Conservation (phyloP, 2,329 filamentous ascomycete genomes). For the Cercospora janseana region DNA sequence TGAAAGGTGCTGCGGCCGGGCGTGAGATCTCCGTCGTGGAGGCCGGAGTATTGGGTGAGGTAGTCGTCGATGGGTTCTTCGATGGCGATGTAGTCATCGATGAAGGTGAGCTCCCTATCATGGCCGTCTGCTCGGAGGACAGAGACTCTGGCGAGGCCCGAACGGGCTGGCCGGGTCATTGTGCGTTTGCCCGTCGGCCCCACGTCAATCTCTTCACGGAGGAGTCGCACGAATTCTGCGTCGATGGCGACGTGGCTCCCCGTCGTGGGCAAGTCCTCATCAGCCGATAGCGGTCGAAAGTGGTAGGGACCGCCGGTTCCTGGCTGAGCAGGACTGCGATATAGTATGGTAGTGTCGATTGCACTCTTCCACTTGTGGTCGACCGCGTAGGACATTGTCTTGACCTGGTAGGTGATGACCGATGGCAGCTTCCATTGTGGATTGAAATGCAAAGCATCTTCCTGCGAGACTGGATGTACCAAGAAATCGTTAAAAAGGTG, state of each 20-base stretch:
- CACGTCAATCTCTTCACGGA: conserved; percentile 92
- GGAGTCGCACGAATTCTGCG: conserved; percentile 91
- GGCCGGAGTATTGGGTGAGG: conserved; percentile 89
- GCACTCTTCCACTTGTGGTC: conserved; percentile 82
- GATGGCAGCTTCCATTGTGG: conserved; percentile 90
- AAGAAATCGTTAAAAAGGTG: conserved; percentile 97
- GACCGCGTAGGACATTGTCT: conserved; percentile 74
- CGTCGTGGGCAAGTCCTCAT: conserved; percentile 62
- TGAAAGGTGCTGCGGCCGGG: conserved; percentile 74
- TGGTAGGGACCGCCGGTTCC: conserved; percentile 30
- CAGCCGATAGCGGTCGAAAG: conserved; percentile 31
- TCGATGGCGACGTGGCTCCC: conserved; percentile 74
- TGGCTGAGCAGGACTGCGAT: conserved; percentile 63
- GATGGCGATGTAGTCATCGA: conserved; percentile 95
- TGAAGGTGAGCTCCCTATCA: conserved; percentile 80
- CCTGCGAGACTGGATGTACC: conserved; percentile 72
- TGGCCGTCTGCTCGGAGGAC: conserved; percentile 78
- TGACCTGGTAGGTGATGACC: conserved; percentile 81
- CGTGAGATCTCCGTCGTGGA: conserved; percentile 81
- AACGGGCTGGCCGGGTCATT: conserved; percentile 85
- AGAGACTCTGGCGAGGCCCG: conserved; percentile 88
- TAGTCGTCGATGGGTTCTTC: conserved; percentile 92
- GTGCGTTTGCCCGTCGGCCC: conserved; percentile 90
- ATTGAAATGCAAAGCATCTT: conserved; percentile 87
- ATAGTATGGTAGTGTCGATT: conserved; percentile 81